Base-by-base conservation (phyloP, 1,284 basidiomycete species). In the Papiliotrema nemorosa region DNA sequence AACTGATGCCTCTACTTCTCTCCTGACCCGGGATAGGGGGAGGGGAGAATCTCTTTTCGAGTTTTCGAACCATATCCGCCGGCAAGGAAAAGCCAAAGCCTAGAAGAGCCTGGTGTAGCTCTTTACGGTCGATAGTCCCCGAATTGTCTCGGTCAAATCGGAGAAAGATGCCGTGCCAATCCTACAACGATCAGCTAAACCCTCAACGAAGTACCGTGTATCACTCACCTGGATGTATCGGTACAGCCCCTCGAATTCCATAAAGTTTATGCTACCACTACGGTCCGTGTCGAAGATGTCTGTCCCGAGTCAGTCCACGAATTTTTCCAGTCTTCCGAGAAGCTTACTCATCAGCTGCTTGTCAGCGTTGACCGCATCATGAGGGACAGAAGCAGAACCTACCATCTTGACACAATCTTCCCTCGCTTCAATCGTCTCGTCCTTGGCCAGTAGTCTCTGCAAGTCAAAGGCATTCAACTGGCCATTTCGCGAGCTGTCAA, bases 341-440 rank as follows among this genome's bases (percentile, higher is more conserved):
- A 26, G 22, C 63, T 53, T 44, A 68, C 66, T 68, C 66, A 68
- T 68, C 20, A 68, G 46, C 66, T 68, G 43, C 40, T 21, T 20
- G 40, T 53, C 41, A 59, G 47, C 47, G 18, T 12, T 21, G 20
- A 13, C 9, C 7, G 12, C 20, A 38, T 10, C 25, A 26, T 31
- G n/a, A 5, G 12, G 36, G 22, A 39, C 16, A 22, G 20, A 38
- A 24, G 4, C 12, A n/a, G 24, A 16, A 60, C 70, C 52, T 49
- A 73, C 69, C 73, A 75, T 75, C 64, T 75, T 75, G 44, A 75
- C 72, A 38, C 71, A 71, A 59, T 75, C 73, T 55, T 75, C 73
- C 40, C 72, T 63, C 24, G 72, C 68, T 49, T 70, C 69, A 59
- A 75, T 73, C 46, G 66, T 67, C 21, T 64, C 63, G 50, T 75